These are phyloP conservation scores for Galerina sulciceps DNA, from an alignment of 768 basidiomycete genomes.

Conservation along the genomic window DNA sequence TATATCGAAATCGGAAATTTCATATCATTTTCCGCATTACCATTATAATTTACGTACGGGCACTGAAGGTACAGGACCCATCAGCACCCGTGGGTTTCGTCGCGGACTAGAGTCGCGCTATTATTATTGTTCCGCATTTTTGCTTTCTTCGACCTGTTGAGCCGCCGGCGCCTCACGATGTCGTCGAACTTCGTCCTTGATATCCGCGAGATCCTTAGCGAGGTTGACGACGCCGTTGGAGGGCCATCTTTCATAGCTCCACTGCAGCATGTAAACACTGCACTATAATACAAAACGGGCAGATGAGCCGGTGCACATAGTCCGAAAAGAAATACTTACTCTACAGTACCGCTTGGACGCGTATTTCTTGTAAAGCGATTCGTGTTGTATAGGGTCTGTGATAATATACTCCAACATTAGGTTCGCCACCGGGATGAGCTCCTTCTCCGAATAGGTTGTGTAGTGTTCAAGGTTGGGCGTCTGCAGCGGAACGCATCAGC, in stretches of 20 bases:
- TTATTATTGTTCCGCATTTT: neutral
- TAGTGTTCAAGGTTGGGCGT: conserved; percentile 87
- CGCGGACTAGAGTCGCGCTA: too few species aligned
- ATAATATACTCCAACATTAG: conserved; percentile 89
- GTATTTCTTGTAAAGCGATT: conserved; percentile 89
- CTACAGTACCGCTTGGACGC: conserved; percentile 83
- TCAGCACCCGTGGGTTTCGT: too few species aligned
- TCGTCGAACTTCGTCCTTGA: conserved; percentile 53
- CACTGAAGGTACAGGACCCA: too few species aligned
- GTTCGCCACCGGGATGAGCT: conserved; percentile 80
- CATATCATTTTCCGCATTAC: too few species aligned
- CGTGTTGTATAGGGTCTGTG: conserved; percentile 64
- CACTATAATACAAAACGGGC: conserved; percentile 46
- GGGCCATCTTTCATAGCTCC: conserved; percentile 76
- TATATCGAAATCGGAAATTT: too few species aligned
- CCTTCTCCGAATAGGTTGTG: conserved; percentile 81
- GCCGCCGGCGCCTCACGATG: conserved; percentile 9
- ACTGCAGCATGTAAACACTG: conserved; percentile 75
- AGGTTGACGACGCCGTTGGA: conserved; percentile 62
- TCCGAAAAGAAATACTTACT: conserved; percentile 43
- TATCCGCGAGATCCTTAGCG: conserved; percentile 50
- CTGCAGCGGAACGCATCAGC: conserved; percentile 41
- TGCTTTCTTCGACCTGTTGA: neutral
- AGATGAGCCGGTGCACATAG: neutral
- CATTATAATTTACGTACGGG: too few species aligned